These are phyloP conservation scores for Lipomyces orientalis DNA, from an alignment of 805 yeast genomes.

Conservation along the genomic window DNA sequence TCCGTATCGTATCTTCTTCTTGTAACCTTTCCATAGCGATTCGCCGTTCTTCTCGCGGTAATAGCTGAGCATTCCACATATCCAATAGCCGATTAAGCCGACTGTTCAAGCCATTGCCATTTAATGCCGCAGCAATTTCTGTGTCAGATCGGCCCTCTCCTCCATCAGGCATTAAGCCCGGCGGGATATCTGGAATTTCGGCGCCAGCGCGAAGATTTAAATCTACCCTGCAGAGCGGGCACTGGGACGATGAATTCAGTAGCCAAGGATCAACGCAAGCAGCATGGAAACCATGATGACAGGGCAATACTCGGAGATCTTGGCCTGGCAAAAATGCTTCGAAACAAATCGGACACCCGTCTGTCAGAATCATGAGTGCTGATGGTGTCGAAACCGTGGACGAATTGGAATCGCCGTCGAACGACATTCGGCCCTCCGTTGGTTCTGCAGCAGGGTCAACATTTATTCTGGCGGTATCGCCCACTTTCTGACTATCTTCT, in stretches of 20 bases:
- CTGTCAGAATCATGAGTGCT: slow-evolving; percentile 21
- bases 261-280: slow-evolving; percentile 86
- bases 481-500: slow-evolving; percentile 1
- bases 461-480: neutral
- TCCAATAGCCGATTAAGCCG: slow-evolving; percentile 42
- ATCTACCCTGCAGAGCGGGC: slow-evolving; percentile 84
- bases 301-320: slow-evolving; percentile 66
- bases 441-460: slow-evolving; percentile 1
- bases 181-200: slow-evolving; percentile 32
- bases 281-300: slow-evolving; percentile 84
- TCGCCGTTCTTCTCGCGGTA: slow-evolving; percentile 42
- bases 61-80: slow-evolving; percentile 43
- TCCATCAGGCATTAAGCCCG: slow-evolving; percentile 15
- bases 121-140: slow-evolving; percentile 7
- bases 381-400: slow-evolving; percentile 13
- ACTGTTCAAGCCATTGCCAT: slow-evolving; percentile 24
- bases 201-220: slow-evolving; percentile 43
- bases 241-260: slow-evolving; percentile 71
- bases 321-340: slow-evolving; percentile 70
- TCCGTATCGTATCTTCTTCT: slow-evolving; percentile 40
- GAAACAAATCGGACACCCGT: slow-evolving; percentile 79
- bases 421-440: neutral
- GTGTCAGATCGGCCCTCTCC: neutral
- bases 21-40: slow-evolving; percentile 41
- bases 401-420: neutral